Percentiles rank a stretch among this genome's conserved stretches.
Evolutionary conservation across 345 rosid genomes (phyloP).

Genomic region (Nephelium lappaceum): DNA sequence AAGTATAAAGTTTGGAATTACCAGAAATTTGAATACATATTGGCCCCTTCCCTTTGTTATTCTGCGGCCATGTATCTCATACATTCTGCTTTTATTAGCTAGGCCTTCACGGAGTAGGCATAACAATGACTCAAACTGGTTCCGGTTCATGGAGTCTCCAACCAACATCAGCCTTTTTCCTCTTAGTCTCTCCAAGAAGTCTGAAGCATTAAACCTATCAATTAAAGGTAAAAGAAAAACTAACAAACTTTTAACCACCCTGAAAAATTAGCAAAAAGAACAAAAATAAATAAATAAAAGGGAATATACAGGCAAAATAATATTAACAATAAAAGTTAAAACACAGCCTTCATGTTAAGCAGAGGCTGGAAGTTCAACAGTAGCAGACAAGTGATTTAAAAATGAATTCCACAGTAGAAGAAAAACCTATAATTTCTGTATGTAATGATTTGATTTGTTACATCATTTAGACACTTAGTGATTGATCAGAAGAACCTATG

Average conservation of each 20-base stretch:
- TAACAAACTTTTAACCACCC: slow-evolving; percentile 15
- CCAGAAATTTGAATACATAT: slow-evolving; percentile 72
- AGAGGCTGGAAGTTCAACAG: background rate
- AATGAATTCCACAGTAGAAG: background rate
- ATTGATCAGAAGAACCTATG: too few relatives aligned
- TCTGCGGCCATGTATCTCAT: slow-evolving; percentile 73
- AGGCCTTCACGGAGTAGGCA: slow-evolving; percentile 86
- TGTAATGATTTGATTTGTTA: too few relatives aligned
- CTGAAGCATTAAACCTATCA: slow-evolving; percentile 92
- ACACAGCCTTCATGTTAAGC: background rate
- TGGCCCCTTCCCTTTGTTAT: slow-evolving; percentile 91
- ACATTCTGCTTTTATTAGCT: slow-evolving; percentile 67
- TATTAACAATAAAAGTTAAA: too few relatives aligned
- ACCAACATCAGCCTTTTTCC: slow-evolving; percentile 87
- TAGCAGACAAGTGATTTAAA: background rate
- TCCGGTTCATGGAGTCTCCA: slow-evolving; percentile 96
- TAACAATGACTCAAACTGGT: slow-evolving; percentile 88
- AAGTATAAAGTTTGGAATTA: slow-evolving; percentile 31
- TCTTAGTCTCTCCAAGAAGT: slow-evolving; percentile 80
- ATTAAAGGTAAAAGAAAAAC: slow-evolving; percentile 41
- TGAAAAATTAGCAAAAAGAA: background rate
- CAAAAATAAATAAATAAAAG: background rate
- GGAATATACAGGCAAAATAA: background rate
- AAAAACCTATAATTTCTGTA: too few relatives aligned
- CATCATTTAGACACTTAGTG: too few relatives aligned